phyloP scores from a whole-genome alignment of 495 filamentous ascomycete genomes.

The Parathielavia hyrcaniae region DNA sequence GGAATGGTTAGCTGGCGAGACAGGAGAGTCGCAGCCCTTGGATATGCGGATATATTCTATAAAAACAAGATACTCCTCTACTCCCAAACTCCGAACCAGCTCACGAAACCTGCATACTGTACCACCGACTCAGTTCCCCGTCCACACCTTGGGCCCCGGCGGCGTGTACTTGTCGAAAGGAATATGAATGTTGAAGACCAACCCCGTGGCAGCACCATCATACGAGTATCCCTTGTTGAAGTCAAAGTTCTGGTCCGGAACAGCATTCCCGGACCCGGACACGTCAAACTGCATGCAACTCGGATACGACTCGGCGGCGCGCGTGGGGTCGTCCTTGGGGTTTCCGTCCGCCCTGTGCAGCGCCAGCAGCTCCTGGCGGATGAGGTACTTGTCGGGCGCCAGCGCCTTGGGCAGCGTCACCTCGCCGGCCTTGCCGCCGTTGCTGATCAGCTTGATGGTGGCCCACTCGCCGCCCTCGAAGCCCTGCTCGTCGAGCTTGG shows the following conservation, averaged over 20 bases:
- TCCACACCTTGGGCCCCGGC: conserved; percentile 15
- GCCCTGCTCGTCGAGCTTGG: conserved; percentile 45
- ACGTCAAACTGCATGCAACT: conserved; percentile 42
- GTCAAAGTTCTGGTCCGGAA: conserved; percentile 27
- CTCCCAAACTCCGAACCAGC: background rate
- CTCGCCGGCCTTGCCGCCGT: conserved; percentile 44
- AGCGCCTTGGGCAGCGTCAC: conserved; percentile 32
- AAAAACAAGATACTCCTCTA: background rate
- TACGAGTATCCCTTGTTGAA: conserved; percentile 32
- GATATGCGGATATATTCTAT: background rate
- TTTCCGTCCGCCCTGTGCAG: conserved; percentile 39
- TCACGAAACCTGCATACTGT: background rate
- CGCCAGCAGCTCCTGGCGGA: conserved; percentile 37
- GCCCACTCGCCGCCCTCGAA: conserved; percentile 32
- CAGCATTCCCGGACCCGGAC: conserved; percentile 30
- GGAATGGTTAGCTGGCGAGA: too few relatives aligned
- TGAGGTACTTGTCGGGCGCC: conserved; percentile 35
- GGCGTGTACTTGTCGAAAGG: conserved; percentile 12
- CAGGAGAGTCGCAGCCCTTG: too few relatives aligned
- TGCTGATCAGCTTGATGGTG: conserved; percentile 38
- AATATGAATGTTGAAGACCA: conserved; percentile 38
- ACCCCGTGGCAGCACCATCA: conserved; percentile 28
- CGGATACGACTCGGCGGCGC: conserved; percentile 37
- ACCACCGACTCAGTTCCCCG: background rate
- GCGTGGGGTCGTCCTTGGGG: conserved; percentile 27